phyloP scores from a whole-genome alignment of 257 asterid genomes.

The Salvia hispanica region DNA sequence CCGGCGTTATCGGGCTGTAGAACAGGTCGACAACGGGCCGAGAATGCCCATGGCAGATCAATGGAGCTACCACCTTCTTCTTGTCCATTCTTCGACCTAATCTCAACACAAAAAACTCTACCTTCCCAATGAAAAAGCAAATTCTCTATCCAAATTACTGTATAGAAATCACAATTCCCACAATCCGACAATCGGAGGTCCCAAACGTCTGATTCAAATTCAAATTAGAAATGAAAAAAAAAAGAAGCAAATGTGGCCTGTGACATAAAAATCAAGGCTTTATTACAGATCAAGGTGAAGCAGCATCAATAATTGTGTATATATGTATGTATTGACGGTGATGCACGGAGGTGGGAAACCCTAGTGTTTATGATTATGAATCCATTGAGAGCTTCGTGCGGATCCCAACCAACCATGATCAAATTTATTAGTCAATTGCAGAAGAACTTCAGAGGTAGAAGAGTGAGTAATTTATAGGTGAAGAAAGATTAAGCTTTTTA shows the following conservation, averaged over 20 bases:
- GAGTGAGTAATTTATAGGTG: too few species aligned
- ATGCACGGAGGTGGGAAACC: constrained; percentile 50
- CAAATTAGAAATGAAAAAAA: background rate
- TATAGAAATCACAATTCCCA: constrained; percentile 21
- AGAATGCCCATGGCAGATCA: constrained; percentile 98
- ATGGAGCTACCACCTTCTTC: constrained; percentile 86
- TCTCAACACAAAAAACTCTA: background rate
- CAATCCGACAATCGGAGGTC: constrained; percentile 20
- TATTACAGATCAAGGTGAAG: constrained; percentile 28
- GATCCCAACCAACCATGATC: constrained; percentile 53
- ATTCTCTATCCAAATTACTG: constrained; percentile 16
- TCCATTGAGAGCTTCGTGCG: constrained; percentile 26
- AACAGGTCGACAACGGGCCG: constrained; percentile 97
- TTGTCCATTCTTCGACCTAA: constrained; percentile 64
- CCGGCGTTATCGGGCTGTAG: constrained; percentile 95
- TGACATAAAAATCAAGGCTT: constrained; percentile 28
- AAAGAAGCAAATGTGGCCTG: constrained; percentile 11
- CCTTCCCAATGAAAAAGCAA: background rate
- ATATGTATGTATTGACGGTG: constrained; percentile 38
- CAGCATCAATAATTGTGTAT: constrained; percentile 20
- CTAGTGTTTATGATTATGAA: constrained; percentile 42
- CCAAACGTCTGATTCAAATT: constrained; percentile 22
- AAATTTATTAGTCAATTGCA: constrained; percentile 24
- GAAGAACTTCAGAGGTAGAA: background rate
- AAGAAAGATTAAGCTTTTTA: too few species aligned